Evolutionary conservation across 1,284 basidiomycete species (phyloP), one percentile per base, ranked within the genome.

Genomic region (Meripilus lineatus): DNA sequence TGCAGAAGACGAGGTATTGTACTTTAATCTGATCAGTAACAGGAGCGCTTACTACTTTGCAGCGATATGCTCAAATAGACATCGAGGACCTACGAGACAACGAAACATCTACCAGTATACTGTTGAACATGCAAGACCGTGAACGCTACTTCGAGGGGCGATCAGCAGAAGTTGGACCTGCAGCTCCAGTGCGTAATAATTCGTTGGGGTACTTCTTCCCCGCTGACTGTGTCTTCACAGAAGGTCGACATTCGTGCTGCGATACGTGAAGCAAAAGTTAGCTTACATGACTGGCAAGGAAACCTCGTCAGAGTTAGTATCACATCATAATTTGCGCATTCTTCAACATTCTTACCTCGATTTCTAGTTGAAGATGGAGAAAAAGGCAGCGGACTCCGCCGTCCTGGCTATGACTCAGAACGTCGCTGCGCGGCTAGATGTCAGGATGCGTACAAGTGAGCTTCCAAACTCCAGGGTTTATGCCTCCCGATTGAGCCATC

Each of bases 41-140:
- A 4, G 14, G 13, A n/a, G 33, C 20, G 40, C 43, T 23, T 32
- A 20, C 22, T 11, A 3, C 15, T 38, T 32, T 40, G 34, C 21
- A 63, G 61, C 67, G 69, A 35, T 85, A 87, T 49, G 65, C 75
- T 8, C 83, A 90, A 56, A 87, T 98, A 47, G 89, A 93, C 48
- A 72, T 95, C 15, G 85, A 90, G 42, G 95, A 98, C 58, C 70
- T 99, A 22, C 83, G 81, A 53, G 83, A 86, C 40, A 73, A 79
- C 4, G 74, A 81, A 42, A 58, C 70, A 1, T 74, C 80, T 0
- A 60, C 70, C 6, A 89, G 89, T 1, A 88, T 96, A 23, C 62
- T 83, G 1, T 72, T 98, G 26, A 82, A 94, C 51, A 91, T 97
- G 77, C 76, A 84, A 64, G 82, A 89, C 58, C 72, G 81, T 42